These are phyloP conservation scores for Penicillium salamii DNA, from an alignment of 495 filamentous ascomycete genomes.

Conservation along the genomic window DNA sequence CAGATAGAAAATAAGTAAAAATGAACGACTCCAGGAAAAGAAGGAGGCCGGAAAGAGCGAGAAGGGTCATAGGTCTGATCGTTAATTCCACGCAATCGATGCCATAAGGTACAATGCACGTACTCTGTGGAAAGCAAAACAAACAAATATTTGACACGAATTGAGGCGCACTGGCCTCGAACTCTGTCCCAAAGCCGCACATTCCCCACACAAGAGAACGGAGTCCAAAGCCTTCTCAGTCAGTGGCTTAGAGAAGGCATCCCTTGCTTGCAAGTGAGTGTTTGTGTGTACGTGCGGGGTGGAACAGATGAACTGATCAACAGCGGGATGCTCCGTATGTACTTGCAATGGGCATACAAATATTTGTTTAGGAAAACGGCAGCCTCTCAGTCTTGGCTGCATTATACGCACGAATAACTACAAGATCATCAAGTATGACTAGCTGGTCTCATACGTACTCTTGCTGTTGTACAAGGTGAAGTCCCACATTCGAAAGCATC, in stretches of 20 bases:
- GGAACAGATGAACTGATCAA: conserved; percentile 6
- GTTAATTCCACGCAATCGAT: not conserved
- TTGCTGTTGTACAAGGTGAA: not conserved
- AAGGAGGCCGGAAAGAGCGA: no score
- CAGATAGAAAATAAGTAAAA: not conserved
- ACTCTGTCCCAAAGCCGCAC: not conserved
- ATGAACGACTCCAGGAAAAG: no score
- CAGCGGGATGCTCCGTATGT: not conserved
- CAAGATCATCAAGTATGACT: not conserved
- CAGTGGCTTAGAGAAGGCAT: conserved; percentile 5
- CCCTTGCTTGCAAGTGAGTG: conserved; percentile 20
- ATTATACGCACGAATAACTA: not conserved
- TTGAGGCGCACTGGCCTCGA: conserved; percentile 7
- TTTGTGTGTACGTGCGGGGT: not conserved
- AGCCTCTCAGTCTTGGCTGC: not conserved
- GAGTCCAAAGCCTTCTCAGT: not conserved
- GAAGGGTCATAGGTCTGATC: not conserved
- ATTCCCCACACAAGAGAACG: not conserved
- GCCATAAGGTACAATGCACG: not conserved
- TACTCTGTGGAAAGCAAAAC: not conserved
- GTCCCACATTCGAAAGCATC: not conserved
- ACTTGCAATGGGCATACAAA: not conserved
- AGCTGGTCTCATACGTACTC: not conserved
- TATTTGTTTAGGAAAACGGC: not conserved
- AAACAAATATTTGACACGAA: not conserved